These are phyloP conservation scores for Starmerella gropengiesseri DNA, from an alignment of 805 yeast species.

Conservation along the genomic window DNA sequence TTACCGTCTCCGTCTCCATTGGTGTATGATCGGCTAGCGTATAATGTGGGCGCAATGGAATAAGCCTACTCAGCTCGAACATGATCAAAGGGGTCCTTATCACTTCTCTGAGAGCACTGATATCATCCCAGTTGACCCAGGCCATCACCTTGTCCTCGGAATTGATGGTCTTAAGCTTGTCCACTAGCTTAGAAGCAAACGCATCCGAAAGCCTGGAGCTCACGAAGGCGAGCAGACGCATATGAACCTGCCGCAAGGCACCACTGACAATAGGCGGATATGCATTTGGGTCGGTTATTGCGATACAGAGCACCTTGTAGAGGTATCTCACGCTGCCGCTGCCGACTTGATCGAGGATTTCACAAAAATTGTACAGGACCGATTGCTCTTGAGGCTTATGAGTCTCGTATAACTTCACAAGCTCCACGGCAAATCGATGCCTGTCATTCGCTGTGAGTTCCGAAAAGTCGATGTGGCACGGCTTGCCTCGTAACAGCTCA, in stretches of 20 bases:
- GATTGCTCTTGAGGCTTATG: slow-evolving; percentile 2
- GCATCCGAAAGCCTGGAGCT: slow-evolving; percentile 13
- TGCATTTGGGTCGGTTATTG: slow-evolving; percentile 1
- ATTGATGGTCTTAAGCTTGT: neutral
- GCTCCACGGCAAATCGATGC: slow-evolving; percentile 3
- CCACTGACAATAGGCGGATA: slow-evolving; percentile 8
- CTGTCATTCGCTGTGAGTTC: slow-evolving; percentile 5
- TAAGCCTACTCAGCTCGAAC: slow-evolving; percentile 14
- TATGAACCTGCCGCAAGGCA: slow-evolving; percentile 18
- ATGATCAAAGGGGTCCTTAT: slow-evolving; percentile 13
- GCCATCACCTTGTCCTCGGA: neutral
- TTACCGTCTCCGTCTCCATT: slow-evolving; percentile 12
- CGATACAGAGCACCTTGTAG: slow-evolving; percentile 5
- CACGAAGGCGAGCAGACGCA: slow-evolving; percentile 15
- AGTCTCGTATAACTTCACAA: slow-evolving; percentile 1
- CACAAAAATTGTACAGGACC: neutral
- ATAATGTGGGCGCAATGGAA: slow-evolving; percentile 12
- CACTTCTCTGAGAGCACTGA: slow-evolving; percentile 14
- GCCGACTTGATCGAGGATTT: slow-evolving; percentile 6
- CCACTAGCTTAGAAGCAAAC: slow-evolving; percentile 8
- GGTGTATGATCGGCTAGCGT: slow-evolving; percentile 12
- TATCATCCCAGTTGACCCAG: slow-evolving; percentile 18
- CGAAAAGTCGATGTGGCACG: neutral
- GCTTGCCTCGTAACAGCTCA: slow-evolving; percentile 1
- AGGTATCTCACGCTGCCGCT: slow-evolving; percentile 11